Percentiles rank a stretch among this genome's conserved stretches.
These are phyloP conservation scores for Sclerotinia glacialis DNA, from an alignment of 2,329 filamentous ascomycete genomes.

Conservation along the genomic window DNA sequence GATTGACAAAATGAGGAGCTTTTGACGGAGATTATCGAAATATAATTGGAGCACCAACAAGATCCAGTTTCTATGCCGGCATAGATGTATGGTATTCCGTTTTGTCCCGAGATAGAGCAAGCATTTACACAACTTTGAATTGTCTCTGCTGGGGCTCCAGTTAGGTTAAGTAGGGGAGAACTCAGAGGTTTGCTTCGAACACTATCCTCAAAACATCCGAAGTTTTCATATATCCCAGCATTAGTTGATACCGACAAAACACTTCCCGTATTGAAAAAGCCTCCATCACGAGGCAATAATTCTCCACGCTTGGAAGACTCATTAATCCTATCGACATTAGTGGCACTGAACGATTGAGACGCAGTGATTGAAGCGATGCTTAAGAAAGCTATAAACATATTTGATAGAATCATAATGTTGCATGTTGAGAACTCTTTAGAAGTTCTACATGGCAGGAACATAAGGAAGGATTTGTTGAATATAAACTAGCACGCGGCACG, in stretches of 20 bases:
- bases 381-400: conserved; percentile 3
- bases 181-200: background rate
- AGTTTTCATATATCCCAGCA: background rate
- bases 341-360: background rate
- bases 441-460: background rate
- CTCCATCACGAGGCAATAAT: background rate
- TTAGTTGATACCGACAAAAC: background rate
- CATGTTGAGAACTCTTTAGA: background rate
- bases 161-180: background rate
- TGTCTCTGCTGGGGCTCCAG: background rate
- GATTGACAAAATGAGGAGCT: conserved; percentile 11
- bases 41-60: conserved; percentile 13
- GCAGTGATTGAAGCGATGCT: background rate
- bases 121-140: conserved; percentile 12
- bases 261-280: conserved; percentile 6
- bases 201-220: conserved; percentile 14
- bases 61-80: conserved; percentile 10
- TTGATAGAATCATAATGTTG: background rate
- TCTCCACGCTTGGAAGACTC: background rate
- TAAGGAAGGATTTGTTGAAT: background rate
- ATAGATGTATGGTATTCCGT: conserved; percentile 1
- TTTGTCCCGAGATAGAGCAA: background rate
- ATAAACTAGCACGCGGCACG: conserved; percentile 1
- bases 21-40: background rate
- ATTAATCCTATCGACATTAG: background rate